Evolutionary conservation across 768 basidiomycete genomes (phyloP).

Genomic region (Suillus sp.): DNA sequence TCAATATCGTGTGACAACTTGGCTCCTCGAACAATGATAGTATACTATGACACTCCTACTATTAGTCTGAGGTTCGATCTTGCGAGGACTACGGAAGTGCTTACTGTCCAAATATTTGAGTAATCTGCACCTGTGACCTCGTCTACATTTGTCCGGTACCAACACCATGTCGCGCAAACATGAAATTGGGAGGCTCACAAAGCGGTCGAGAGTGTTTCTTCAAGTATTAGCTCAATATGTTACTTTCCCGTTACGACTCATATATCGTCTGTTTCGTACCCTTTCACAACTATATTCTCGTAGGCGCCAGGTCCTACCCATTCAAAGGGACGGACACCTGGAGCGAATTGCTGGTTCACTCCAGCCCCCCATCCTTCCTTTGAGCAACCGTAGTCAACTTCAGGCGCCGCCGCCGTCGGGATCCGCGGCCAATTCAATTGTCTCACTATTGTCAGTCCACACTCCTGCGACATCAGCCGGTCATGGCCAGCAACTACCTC

Average conservation of each 20-base stretch:
- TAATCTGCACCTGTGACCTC: not conserved
- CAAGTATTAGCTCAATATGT: not conserved
- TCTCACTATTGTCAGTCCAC: not conserved
- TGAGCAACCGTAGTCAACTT: not conserved
- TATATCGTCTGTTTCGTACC: not conserved
- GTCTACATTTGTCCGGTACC: not conserved
- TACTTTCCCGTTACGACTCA: not conserved
- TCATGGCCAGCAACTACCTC: not conserved
- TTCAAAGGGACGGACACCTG: not conserved
- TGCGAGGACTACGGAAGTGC: not conserved
- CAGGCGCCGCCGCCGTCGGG: not conserved
- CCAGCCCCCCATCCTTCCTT: not conserved
- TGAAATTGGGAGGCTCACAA: not conserved
- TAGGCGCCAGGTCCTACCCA: not conserved
- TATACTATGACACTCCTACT: not conserved
- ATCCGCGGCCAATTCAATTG: not conserved
- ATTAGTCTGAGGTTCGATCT: not conserved
- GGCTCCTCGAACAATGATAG: not conserved
- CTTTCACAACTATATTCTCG: conserved; percentile 3
- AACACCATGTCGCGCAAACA: not conserved
- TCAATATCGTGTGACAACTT: not conserved
- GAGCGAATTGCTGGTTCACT: not conserved
- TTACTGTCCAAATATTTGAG: not conserved
- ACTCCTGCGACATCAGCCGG: not conserved
- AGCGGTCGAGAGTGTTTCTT: not conserved